Evolutionary conservation across 192 early-diverging fungal genomes (phyloP).

Genomic region (Backusella westeae): DNA sequence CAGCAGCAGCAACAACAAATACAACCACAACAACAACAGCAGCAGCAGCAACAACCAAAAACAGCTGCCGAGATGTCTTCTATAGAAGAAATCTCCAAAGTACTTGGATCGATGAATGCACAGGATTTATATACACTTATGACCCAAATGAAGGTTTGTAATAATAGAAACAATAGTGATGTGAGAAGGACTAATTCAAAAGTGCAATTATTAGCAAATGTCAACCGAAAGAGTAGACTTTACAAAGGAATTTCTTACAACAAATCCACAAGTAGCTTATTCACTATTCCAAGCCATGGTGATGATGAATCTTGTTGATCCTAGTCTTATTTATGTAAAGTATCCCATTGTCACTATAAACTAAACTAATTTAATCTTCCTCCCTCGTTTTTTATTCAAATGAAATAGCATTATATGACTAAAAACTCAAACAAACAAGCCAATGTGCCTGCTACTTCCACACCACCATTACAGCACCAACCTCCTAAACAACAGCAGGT

Average conservation of each 20-base stretch:
- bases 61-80: neutral
- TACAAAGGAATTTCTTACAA: slow-evolving; percentile 60
- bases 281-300: slow-evolving; percentile 84
- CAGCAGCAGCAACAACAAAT: neutral
- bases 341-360: neutral
- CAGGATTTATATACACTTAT: slow-evolving; percentile 64
- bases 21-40: slow-evolving; percentile 4
- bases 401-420: slow-evolving; percentile 18
- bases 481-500: neutral
- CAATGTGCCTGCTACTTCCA: neutral
- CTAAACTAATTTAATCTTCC: neutral
- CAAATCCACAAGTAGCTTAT: slow-evolving; percentile 82
- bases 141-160: slow-evolving; percentile 61
- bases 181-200: neutral
- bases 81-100: slow-evolving; percentile 54
- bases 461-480: neutral
- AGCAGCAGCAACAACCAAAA: slow-evolving; percentile 11
- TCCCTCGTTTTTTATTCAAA: neutral
- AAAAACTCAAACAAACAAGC: neutral
- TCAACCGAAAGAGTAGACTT: slow-evolving; percentile 59
- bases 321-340: slow-evolving; percentile 51
- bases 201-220: slow-evolving; percentile 39
- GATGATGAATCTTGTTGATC: slow-evolving; percentile 78
- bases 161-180: neutral
- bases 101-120: slow-evolving; percentile 53